These are phyloP conservation scores for Hortaea sp. DNA, from an alignment of 2,329 filamentous ascomycete genomes.

Conservation along the genomic window DNA sequence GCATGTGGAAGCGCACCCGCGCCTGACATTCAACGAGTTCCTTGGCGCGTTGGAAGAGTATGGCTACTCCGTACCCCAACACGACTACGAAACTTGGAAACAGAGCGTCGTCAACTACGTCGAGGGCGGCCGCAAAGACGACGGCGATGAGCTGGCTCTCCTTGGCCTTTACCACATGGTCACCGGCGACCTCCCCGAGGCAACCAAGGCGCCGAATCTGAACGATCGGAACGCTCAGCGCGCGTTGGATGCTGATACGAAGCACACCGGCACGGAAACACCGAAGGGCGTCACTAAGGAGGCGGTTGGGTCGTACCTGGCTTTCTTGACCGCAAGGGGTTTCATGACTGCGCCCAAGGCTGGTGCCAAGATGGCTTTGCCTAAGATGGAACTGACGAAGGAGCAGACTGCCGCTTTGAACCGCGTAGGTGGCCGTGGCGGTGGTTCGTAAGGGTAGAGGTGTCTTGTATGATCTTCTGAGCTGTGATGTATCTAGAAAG, in stretches of 20 bases:
- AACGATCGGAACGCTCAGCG: constrained; percentile 60
- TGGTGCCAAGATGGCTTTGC: constrained; percentile 25
- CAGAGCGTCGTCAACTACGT: constrained; percentile 59
- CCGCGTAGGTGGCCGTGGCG: constrained; percentile 45
- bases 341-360: constrained; percentile 46
- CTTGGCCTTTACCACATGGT: constrained; percentile 68
- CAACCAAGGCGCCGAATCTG: constrained; percentile 62
- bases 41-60: constrained; percentile 60
- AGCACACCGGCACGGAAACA: constrained; percentile 46
- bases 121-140: constrained; percentile 42
- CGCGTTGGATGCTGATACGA: constrained; percentile 53
- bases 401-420: constrained; percentile 40
- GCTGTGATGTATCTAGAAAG: constrained; percentile 9
- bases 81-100: constrained; percentile 61
- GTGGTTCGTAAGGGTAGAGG: constrained; percentile 4
- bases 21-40: constrained; percentile 68
- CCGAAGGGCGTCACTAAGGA: constrained; percentile 49
- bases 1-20: constrained; percentile 71
- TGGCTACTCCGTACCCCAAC: constrained; percentile 59
- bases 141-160: constrained; percentile 60
- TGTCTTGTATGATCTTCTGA: constrained; percentile 2
- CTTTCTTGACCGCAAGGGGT: constrained; percentile 52
- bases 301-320: constrained; percentile 53
- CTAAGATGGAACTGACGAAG: constrained; percentile 34
- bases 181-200: constrained; percentile 57